phyloP scores from a whole-genome alignment of 345 rosid genomes.

The Linum lewisii region DNA sequence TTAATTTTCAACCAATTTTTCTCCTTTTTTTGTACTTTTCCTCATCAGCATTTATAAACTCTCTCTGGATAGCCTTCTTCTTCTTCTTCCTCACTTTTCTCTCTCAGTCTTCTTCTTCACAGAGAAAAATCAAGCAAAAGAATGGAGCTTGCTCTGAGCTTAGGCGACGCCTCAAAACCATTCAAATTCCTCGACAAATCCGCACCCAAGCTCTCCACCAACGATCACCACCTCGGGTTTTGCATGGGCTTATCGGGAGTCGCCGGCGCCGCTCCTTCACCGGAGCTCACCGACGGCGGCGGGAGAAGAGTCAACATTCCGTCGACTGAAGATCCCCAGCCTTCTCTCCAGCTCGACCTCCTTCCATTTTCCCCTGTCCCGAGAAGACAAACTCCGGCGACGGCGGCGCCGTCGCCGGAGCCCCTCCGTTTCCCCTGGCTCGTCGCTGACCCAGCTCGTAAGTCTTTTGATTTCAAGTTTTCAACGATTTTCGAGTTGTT shows the following conservation, averaged over 20 bases:
- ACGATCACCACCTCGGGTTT: slow-evolving; percentile 43
- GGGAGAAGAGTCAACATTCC: slow-evolving; percentile 11
- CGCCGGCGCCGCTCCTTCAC: background rate
- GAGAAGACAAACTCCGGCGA: slow-evolving; percentile 16
- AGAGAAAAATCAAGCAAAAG: background rate
- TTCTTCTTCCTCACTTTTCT: background rate
- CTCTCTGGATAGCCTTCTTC: slow-evolving; percentile 3
- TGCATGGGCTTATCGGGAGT: slow-evolving; percentile 35
- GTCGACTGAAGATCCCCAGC: slow-evolving; percentile 28
- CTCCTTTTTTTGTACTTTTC: background rate
- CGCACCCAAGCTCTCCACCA: slow-evolving; percentile 23
- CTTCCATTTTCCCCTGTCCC: slow-evolving; percentile 51
- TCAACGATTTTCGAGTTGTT: too few relatives aligned
- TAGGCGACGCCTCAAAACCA: slow-evolving; percentile 63
- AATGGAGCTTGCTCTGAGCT: slow-evolving; percentile 85
- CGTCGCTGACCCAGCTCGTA: slow-evolving; percentile 13
- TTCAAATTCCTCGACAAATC: slow-evolving; percentile 51
- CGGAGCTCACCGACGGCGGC: background rate
- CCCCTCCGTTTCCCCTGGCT: slow-evolving; percentile 74
- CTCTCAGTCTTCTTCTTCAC: background rate
- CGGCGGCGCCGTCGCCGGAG: slow-evolving; percentile 3
- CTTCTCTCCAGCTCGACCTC: slow-evolving; percentile 59
- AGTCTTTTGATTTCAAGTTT: background rate
- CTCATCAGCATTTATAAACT: background rate
- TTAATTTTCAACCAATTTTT: background rate